These are phyloP conservation scores for Hyaloscypha hepaticicola DNA, from an alignment of 495 filamentous ascomycete species.

Conservation along the genomic window DNA sequence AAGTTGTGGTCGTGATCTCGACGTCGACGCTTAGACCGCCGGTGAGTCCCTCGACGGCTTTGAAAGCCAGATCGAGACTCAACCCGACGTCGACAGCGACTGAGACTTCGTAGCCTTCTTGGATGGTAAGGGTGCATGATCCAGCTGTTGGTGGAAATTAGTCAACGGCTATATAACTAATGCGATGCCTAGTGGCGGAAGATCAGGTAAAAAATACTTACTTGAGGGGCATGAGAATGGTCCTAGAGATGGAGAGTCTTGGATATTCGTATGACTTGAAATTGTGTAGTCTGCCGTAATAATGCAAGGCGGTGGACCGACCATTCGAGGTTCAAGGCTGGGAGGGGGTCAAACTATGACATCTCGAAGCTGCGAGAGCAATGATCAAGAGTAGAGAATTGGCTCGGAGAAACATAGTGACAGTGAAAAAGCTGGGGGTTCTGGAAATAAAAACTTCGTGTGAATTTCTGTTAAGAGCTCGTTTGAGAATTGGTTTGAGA, in stretches of 20 bases:
- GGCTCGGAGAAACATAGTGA: background rate
- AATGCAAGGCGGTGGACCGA: background rate
- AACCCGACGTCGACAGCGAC: background rate
- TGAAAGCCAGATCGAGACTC: conserved; percentile 1
- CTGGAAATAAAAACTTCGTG: background rate
- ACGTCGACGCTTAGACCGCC: background rate
- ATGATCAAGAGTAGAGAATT: background rate
- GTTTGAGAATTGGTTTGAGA: too few relatives aligned
- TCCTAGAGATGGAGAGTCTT: background rate
- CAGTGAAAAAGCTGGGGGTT: background rate
- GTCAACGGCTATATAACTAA: background rate
- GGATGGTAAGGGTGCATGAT: background rate
- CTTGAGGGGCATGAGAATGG: conserved; percentile 3
- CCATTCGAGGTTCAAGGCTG: background rate
- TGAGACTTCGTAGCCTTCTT: conserved; percentile 9
- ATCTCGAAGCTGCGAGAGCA: background rate
- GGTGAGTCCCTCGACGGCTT: background rate
- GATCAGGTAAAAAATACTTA: conserved; percentile 7
- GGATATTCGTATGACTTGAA: background rate
- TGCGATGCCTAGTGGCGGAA: too few relatives aligned
- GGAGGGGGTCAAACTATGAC: background rate
- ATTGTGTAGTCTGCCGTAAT: background rate
- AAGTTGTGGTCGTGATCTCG: conserved; percentile 6
- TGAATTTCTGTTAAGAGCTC: background rate
- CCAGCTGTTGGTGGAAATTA: background rate